phyloP scores from a whole-genome alignment of 495 filamentous ascomycete genomes.

The Trichoderma virens region DNA sequence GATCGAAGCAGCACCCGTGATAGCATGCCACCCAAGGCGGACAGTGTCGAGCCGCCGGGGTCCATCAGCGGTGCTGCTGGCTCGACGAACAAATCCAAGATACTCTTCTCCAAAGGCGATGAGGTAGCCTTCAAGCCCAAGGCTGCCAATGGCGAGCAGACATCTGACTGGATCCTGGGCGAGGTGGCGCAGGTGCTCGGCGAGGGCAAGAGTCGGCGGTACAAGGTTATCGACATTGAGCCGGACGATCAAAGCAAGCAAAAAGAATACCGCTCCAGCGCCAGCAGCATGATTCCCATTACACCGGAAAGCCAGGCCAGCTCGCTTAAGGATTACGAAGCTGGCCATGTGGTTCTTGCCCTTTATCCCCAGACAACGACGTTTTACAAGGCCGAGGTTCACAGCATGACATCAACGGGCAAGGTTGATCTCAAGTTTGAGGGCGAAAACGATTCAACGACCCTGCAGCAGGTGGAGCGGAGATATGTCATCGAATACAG shows the following conservation, averaged over 20 bases:
- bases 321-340: slow-evolving; percentile 59
- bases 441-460: slow-evolving; percentile 75
- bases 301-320: slow-evolving; percentile 46
- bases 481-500: slow-evolving; percentile 71
- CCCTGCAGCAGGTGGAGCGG: slow-evolving; percentile 67
- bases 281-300: slow-evolving; percentile 77
- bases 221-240: slow-evolving; percentile 91
- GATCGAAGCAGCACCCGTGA: slow-evolving; percentile 44
- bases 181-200: slow-evolving; percentile 76
- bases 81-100: slow-evolving; percentile 35
- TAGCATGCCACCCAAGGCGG: slow-evolving; percentile 40
- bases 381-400: slow-evolving; percentile 94
- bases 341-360: slow-evolving; percentile 73
- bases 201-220: slow-evolving; percentile 81
- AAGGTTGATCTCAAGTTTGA: slow-evolving; percentile 67
- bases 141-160: slow-evolving; percentile 55
- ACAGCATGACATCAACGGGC: slow-evolving; percentile 52
- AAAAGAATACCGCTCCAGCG: slow-evolving; percentile 69
- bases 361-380: slow-evolving; percentile 89
- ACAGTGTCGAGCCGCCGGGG: slow-evolving; percentile 31
- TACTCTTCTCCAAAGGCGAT: slow-evolving; percentile 57
- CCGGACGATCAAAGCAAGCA: slow-evolving; percentile 65
- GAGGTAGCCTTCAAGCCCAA: slow-evolving; percentile 87
- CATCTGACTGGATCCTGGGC: slow-evolving; percentile 81
- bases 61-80: slow-evolving; percentile 9